Evolutionary conservation across 495 filamentous ascomycete genomes (phyloP), one percentile per base, ranked within the genome.

Genomic region (Haplographium delicatum): DNA sequence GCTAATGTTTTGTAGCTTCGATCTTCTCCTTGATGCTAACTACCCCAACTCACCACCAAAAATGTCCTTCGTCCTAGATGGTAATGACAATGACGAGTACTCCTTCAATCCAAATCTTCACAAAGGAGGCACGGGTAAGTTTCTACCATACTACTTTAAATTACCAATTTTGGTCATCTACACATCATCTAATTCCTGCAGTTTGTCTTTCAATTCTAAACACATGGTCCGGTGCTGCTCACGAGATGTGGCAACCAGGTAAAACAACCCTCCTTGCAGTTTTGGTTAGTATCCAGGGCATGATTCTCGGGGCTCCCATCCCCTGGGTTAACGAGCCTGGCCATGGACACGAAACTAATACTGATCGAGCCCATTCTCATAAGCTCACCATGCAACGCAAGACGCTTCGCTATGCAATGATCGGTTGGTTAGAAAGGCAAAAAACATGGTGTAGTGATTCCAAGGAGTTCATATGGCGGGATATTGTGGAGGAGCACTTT

Each of bases 51-150:
- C 37, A 1, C 72, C 80, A 11, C 81, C 81, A 0, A 53, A 65
- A 42, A 67, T 80, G 59, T 43, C 52, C 8, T 81, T 82, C 58
- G 67, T 63, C 26, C 74, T 74, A 5, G 75, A 79, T 0, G 74
- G 71, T 9, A 50, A 54, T 39, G 51, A 51, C 9, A 57, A 63
- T 6, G 75, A 76, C 0, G 56, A 2, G 1, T 62, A 62, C 0
- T 37, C 60, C 0, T 78, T 85, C 60, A 84, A 83, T 56, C 81
- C 81, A 3, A 83, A 84, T 49, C 67, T 85, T 8, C 79, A 85
- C 47, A 30, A 57, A 2, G 63, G 71, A 46, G 80, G 81, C 5
- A 75, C 74, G 62, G 68, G 75, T 76, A 69, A 45, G 65, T 59
- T 31, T 11, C 30, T 27, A 22, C n/a, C n/a, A n/a, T n/a, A n/a